Evolutionary conservation across 1,139 yeast species (phyloP).

Genomic region (Debaryomycetaceae sp.): DNA sequence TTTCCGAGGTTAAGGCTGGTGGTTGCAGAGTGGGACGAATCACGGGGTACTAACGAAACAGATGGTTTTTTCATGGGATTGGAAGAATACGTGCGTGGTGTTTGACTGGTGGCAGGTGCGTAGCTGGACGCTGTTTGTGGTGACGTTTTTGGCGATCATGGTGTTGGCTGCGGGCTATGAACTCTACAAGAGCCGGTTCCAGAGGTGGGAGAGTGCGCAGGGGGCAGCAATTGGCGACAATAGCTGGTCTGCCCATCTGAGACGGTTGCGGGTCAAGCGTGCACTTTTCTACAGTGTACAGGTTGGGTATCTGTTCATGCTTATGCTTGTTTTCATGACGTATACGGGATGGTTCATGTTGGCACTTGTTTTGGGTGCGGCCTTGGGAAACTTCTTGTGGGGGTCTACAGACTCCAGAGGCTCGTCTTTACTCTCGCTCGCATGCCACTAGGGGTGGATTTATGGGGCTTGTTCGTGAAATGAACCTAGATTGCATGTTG

Average conservation of each 20-base stretch:
- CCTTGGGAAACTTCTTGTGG: slow-evolving; percentile 64
- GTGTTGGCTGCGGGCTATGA: slow-evolving; percentile 61
- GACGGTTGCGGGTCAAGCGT: slow-evolving; percentile 26
- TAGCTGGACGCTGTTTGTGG: slow-evolving; percentile 47
- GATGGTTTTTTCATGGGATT: slow-evolving; percentile 85
- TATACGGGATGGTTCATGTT: slow-evolving; percentile 82
- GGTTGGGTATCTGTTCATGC: slow-evolving; percentile 72
- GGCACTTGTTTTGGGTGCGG: slow-evolving; percentile 69
- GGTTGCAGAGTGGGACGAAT: too few species aligned
- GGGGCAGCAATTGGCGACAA: slow-evolving; percentile 14
- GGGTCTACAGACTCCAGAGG: slow-evolving; percentile 22
- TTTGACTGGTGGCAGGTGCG: slow-evolving; percentile 79
- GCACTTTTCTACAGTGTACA: slow-evolving; percentile 62
- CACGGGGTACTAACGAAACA: slow-evolving; percentile 12
- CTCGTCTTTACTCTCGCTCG: slow-evolving; percentile 32
- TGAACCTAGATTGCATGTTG: too few species aligned
- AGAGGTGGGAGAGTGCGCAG: slow-evolving; percentile 26
- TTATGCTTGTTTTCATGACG: slow-evolving; percentile 82
- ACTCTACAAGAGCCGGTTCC: slow-evolving; percentile 39
- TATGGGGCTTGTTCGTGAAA: too few species aligned
- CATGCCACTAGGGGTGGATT: slow-evolving; percentile 60
- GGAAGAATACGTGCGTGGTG: slow-evolving; percentile 67
- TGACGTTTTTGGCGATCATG: slow-evolving; percentile 51
- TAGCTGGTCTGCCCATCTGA: slow-evolving; percentile 12
- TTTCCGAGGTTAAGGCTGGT: too few species aligned